A percentile compares a stretch with the other conserved stretches of the same genome.
Conservation (phyloP, 1,284 basidiomycete genomes). For the Heterobasidion occidentale region DNA sequence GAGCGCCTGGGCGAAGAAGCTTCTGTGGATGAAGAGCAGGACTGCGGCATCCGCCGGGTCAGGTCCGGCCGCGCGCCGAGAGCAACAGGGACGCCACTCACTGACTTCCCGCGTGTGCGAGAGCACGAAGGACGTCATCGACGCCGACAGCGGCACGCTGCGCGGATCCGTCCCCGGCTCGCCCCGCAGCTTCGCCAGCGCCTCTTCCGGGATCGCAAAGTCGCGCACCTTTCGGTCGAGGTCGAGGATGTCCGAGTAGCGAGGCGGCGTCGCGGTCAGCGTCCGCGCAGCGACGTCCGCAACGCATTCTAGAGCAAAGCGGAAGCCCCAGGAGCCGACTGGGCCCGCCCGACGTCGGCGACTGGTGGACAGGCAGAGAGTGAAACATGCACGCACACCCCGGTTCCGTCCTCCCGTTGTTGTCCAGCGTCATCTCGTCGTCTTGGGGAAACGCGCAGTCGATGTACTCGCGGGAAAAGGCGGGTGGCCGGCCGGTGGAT, state of each 20-base stretch:
- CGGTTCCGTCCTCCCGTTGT: slow-evolving; percentile 25
- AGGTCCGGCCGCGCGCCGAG: neutral
- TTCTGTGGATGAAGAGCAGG: slow-evolving; percentile 28
- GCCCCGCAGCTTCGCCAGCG: slow-evolving; percentile 24
- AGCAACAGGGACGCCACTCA: slow-evolving; percentile 15
- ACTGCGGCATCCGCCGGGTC: slow-evolving; percentile 14
- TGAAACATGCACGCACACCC: slow-evolving; percentile 25
- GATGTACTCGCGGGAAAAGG: slow-evolving; percentile 49
- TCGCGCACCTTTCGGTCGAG: slow-evolving; percentile 65
- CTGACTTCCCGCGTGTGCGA: slow-evolving; percentile 29
- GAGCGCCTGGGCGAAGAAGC: slow-evolving; percentile 31
- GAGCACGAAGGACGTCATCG: slow-evolving; percentile 37
- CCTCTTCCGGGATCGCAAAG: slow-evolving; percentile 43
- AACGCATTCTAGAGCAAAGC: slow-evolving; percentile 58
- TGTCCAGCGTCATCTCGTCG: slow-evolving; percentile 18
- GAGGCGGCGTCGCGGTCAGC: slow-evolving; percentile 53
- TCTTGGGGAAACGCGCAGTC: slow-evolving; percentile 47
- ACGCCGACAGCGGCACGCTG: slow-evolving; percentile 15
- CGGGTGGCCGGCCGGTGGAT: slow-evolving; percentile 48
- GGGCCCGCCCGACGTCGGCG: neutral
- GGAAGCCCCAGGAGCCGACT: slow-evolving; percentile 56
- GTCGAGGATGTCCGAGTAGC: slow-evolving; percentile 63
- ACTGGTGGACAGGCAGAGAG: slow-evolving; percentile 6
- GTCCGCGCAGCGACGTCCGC: slow-evolving; percentile 58
- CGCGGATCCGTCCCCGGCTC: slow-evolving; percentile 17